A percentile compares a stretch with the other conserved stretches of the same genome.
phyloP scores from a whole-genome alignment of 495 filamentous ascomycete species.

The Aspergillus saccharolyticus region DNA sequence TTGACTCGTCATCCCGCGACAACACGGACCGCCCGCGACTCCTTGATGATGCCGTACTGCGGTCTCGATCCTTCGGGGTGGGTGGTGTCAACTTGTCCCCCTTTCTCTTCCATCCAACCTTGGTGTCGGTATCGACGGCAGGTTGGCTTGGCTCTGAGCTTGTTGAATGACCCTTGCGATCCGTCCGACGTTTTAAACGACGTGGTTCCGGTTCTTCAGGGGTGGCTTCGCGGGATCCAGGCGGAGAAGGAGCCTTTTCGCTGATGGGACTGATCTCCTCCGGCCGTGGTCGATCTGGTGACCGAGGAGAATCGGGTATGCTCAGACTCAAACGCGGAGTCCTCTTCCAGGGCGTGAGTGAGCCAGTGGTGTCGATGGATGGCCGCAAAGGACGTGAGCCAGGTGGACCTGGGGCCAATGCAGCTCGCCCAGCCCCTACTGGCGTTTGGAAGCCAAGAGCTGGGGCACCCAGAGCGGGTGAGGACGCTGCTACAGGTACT shows the following conservation, averaged over 20 bases:
- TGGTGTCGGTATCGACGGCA: constrained; percentile 20
- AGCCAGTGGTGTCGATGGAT: constrained; percentile 42
- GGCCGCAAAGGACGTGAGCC: constrained; percentile 21
- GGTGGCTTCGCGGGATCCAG: constrained; percentile 31
- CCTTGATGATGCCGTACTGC: constrained; percentile 51
- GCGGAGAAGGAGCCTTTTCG: constrained; percentile 40
- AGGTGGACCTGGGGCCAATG: not conserved
- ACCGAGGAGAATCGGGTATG: constrained; percentile 38
- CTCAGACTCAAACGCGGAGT: constrained; percentile 34
- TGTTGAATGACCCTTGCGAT: constrained; percentile 20
- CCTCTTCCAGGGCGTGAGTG: constrained; percentile 48
- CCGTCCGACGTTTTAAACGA: constrained; percentile 22
- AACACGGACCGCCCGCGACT: constrained; percentile 55
- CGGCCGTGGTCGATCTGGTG: constrained; percentile 42
- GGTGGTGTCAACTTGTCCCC: constrained; percentile 29
- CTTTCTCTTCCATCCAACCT: constrained; percentile 27
- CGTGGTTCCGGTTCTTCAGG: constrained; percentile 24
- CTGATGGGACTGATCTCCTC: constrained; percentile 53
- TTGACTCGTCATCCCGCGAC: constrained; percentile 51
- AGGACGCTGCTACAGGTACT: constrained; percentile 18
- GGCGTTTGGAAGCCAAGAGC: constrained; percentile 29
- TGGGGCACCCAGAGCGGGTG: constrained; percentile 22
- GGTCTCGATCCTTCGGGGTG: constrained; percentile 37
- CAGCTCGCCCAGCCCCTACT: constrained; percentile 20
- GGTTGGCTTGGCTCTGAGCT: constrained; percentile 10